phyloP scores from a whole-genome alignment of 768 basidiomycete genomes.

The Hygrocybe coccinea region DNA sequence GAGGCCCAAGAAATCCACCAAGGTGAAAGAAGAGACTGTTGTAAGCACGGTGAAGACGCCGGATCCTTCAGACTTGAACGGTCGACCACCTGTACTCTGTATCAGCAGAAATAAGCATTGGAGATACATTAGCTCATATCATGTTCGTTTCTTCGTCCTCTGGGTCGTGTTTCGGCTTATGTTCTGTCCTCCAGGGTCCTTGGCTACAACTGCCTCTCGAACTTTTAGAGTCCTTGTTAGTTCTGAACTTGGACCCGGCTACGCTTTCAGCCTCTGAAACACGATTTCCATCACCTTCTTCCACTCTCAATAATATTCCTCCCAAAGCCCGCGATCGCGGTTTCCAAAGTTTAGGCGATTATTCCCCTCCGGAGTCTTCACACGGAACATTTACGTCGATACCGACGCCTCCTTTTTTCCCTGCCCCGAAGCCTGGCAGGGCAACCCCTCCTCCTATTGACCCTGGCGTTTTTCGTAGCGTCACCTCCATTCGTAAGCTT shows the following conservation, averaged over 20 bases:
- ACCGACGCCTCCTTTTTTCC: constrained; percentile 45
- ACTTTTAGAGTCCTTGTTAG: constrained; percentile 74
- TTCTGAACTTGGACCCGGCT: constrained; percentile 71
- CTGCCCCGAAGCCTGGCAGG: constrained; percentile 55
- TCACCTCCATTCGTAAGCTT: constrained; percentile 67
- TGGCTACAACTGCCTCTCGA: constrained; percentile 89
- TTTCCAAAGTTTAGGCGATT: constrained; percentile 38
- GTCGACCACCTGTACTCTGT: constrained; percentile 63
- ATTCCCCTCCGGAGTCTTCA: constrained; percentile 45
- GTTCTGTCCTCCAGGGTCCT: constrained; percentile 56
- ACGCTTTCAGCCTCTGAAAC: constrained; percentile 49
- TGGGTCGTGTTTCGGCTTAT: not conserved
- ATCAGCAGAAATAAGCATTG: constrained; percentile 94
- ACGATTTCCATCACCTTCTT: constrained; percentile 35
- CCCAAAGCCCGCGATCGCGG: constrained; percentile 43
- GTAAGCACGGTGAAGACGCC: constrained; percentile 26
- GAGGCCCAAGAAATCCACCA: constrained; percentile 52
- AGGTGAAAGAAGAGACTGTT: constrained; percentile 39
- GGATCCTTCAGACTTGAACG: constrained; percentile 35
- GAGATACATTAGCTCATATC: constrained; percentile 89
- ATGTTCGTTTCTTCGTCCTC: constrained; percentile 48
- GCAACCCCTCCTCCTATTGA: constrained; percentile 83
- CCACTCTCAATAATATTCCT: constrained; percentile 18
- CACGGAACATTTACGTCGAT: constrained; percentile 31
- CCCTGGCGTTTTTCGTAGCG: constrained; percentile 78